phyloP scores from a whole-genome alignment of 148 eudicot genomes.

The Persicaria tinctoria region DNA sequence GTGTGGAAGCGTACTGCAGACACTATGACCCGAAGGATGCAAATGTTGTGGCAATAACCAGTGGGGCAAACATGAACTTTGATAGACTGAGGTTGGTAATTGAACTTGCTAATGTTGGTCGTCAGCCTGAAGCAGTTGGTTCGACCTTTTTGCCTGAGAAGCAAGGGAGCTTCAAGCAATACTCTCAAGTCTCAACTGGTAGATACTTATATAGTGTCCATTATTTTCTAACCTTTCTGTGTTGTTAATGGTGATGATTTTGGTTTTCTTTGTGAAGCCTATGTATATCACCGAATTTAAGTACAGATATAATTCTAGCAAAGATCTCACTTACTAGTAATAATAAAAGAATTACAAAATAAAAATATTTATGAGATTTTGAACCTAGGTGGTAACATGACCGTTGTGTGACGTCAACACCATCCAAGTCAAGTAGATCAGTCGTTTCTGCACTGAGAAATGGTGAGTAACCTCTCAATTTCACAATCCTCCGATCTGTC shows the following conservation, averaged over 20 bases:
- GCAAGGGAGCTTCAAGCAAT: conserved; percentile 76
- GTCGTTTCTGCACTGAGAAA: neutral
- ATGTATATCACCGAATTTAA: conserved; percentile 95
- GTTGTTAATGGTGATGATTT: neutral
- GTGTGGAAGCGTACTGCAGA: conserved; percentile 92
- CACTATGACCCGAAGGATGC: conserved; percentile 73
- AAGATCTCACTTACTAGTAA: conserved; percentile 16
- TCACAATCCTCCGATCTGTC: neutral
- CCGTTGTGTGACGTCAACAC: neutral
- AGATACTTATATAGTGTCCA: conserved; percentile 5
- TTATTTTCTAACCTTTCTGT: neutral
- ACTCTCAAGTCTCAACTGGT: conserved; percentile 71
- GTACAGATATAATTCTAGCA: conserved; percentile 55
- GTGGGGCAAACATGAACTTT: conserved; percentile 98
- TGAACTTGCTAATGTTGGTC: conserved; percentile 97
- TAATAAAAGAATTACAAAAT: too few relatives aligned
- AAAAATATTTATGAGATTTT: too few relatives aligned
- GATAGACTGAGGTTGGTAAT: conserved; percentile 91
- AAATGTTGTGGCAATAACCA: conserved; percentile 77
- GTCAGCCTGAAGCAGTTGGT: conserved; percentile 91
- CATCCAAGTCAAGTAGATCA: conserved; percentile 1
- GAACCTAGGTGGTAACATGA: too few relatives aligned
- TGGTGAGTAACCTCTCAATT: neutral
- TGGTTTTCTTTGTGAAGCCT: conserved; percentile 51
- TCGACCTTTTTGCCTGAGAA: conserved; percentile 82